phyloP scores from a whole-genome alignment of 75 land plant genomes.

The Cupressus sempervirens region DNA sequence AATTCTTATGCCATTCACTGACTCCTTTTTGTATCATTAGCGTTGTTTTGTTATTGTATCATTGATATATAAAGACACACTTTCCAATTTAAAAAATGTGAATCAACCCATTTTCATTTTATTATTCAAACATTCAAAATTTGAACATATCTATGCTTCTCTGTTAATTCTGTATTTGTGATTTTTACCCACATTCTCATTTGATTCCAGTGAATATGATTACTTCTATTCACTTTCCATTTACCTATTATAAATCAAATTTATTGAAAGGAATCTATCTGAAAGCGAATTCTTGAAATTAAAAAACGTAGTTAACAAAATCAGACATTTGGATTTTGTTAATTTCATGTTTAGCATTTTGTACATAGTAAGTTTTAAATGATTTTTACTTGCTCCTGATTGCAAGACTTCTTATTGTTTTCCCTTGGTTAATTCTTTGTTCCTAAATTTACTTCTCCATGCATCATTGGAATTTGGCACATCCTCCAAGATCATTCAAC shows the following conservation, averaged over 20 bases:
- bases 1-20: not conserved
- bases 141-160: not conserved
- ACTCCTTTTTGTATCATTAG: no score
- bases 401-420: not conserved
- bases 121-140: not conserved
- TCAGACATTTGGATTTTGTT: not conserved
- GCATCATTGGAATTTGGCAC: not conserved
- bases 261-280: not conserved
- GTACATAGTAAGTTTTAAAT: not conserved
- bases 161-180: not conserved
- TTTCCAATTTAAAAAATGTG: not conserved
- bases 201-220: not conserved
- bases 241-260: not conserved
- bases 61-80: no score
- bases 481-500: not conserved
- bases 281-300: not conserved
- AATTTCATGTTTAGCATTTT: not conserved
- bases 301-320: not conserved
- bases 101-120: not conserved
- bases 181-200: not conserved
- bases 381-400: not conserved
- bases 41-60: no score
- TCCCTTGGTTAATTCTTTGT: not conserved
- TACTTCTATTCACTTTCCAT: not conserved
- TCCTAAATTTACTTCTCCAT: not conserved